A percentile compares a stretch with the other conserved stretches of the same genome.
Evolutionary conservation across 1,284 basidiomycete species (phyloP).

Genomic region (Irpex lacteus): DNA sequence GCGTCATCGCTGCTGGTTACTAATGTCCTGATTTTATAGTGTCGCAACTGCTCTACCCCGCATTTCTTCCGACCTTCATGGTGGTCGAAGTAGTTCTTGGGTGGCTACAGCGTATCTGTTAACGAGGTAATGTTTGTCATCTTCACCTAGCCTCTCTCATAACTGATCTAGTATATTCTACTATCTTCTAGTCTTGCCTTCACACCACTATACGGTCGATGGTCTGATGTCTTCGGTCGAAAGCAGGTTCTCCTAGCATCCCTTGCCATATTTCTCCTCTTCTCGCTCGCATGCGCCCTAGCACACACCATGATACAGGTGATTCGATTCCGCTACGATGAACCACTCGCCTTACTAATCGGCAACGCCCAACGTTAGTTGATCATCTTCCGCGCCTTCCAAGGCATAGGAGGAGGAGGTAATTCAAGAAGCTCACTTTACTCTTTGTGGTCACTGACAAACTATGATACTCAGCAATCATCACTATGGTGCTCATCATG

Average conservation of each 20-base stretch:
- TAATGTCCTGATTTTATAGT: conserved; percentile 19
- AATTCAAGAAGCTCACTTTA: background rate
- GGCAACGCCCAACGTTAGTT: conserved; percentile 20
- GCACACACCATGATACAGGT: conserved; percentile 36
- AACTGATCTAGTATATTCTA: background rate
- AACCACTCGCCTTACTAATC: background rate
- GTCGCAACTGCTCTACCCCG: conserved; percentile 41
- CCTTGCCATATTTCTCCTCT: conserved; percentile 37
- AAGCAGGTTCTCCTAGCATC: conserved; percentile 38
- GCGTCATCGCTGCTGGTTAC: conserved; percentile 25
- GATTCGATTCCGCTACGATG: background rate
- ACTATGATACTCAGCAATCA: conserved; percentile 10
- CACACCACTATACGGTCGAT: conserved; percentile 32
- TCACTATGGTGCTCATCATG: conserved; percentile 22
- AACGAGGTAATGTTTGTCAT: conserved; percentile 13
- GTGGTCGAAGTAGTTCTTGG: conserved; percentile 33
- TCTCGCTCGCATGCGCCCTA: conserved; percentile 30
- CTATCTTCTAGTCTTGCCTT: conserved; percentile 23
- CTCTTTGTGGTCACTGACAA: conserved; percentile 13
- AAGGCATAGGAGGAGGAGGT: conserved; percentile 35
- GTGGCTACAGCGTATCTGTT: conserved; percentile 21
- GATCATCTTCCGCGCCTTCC: conserved; percentile 43
- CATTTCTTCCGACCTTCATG: conserved; percentile 35
- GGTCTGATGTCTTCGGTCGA: conserved; percentile 39
- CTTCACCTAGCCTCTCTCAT: background rate